A percentile compares a stretch with the other conserved stretches of the same genome.
Conservation (phyloP, 2,329 filamentous ascomycete genomes). For the Aquanectria penicillioides region DNA sequence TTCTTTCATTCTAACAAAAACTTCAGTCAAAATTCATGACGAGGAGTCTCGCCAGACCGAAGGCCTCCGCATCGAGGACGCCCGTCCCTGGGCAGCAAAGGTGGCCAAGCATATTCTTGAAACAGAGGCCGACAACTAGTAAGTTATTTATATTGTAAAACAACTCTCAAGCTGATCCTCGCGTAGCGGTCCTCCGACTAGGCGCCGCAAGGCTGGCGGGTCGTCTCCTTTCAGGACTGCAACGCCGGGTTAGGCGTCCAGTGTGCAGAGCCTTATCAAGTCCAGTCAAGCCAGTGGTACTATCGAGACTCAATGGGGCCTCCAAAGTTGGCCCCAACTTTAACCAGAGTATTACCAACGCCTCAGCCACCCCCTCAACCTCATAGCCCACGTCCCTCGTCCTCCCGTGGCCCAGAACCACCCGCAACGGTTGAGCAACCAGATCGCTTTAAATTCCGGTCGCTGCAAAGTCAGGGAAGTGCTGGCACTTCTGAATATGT, state of each 20-base stretch:
- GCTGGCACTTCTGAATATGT: not conserved
- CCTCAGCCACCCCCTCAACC: no score
- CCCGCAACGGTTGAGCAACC: not conserved
- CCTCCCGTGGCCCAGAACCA: no score
- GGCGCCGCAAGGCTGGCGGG: not conserved
- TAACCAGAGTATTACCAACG: no score
- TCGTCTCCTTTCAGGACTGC: slow-evolving; percentile 19
- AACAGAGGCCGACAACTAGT: not conserved
- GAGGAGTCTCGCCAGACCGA: slow-evolving; percentile 35
- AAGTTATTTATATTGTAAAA: no score
- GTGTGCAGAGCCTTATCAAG: slow-evolving; percentile 11
- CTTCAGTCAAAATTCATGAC: slow-evolving; percentile 29
- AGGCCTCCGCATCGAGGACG: slow-evolving; percentile 29
- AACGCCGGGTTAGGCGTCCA: slow-evolving; percentile 25
- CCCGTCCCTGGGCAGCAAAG: slow-evolving; percentile 36
- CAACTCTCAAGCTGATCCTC: not conserved
- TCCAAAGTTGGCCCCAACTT: no score
- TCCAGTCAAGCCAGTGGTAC: not conserved
- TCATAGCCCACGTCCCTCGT: no score
- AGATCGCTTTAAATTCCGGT: not conserved
- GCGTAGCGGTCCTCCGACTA: not conserved
- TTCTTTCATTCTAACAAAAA: not conserved
- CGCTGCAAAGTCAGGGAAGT: not conserved
- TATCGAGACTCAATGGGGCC: slow-evolving; percentile 19
- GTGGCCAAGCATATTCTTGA: not conserved